Conservation (phyloP, 306 rosid genomes). For the Adenanthera pavonina region DNA sequence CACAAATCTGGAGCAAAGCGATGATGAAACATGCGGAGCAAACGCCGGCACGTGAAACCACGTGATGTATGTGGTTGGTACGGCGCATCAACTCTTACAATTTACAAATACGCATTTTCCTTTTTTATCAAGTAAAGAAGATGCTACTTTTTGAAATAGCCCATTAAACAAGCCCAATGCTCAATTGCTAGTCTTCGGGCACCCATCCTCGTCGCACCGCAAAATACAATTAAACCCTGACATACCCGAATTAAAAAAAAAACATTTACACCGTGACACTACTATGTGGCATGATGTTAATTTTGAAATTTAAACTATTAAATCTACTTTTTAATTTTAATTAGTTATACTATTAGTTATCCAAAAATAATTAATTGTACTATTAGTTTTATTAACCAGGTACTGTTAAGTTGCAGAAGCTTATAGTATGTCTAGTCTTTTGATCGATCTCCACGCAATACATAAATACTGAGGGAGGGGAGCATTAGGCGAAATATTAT, state of each 20-base stretch:
- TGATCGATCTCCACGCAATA: no score
- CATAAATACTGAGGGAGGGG: no score
- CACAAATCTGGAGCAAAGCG: background rate
- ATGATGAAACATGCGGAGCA: background rate
- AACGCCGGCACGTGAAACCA: conserved; percentile 28
- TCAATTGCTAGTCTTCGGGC: background rate
- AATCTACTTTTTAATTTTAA: background rate
- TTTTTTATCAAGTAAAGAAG: no score
- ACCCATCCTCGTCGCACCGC: background rate
- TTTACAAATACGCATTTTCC: no score
- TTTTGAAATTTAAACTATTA: background rate
- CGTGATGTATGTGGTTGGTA: background rate
- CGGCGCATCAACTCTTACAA: no score
- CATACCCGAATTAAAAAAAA: no score
- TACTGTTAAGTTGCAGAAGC: background rate
- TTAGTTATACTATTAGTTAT: background rate
- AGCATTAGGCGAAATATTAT: no score
- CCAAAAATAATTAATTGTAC: no score
- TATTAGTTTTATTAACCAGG: background rate
- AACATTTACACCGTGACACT: no score
- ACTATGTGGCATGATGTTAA: no score
- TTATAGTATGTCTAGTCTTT: no score
- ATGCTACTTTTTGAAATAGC: background rate
- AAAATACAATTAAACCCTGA: background rate
- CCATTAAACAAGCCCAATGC: background rate